Base-by-base conservation (phyloP, 1,284 basidiomycete genomes). In the Microbotryomycetes sp. region DNA sequence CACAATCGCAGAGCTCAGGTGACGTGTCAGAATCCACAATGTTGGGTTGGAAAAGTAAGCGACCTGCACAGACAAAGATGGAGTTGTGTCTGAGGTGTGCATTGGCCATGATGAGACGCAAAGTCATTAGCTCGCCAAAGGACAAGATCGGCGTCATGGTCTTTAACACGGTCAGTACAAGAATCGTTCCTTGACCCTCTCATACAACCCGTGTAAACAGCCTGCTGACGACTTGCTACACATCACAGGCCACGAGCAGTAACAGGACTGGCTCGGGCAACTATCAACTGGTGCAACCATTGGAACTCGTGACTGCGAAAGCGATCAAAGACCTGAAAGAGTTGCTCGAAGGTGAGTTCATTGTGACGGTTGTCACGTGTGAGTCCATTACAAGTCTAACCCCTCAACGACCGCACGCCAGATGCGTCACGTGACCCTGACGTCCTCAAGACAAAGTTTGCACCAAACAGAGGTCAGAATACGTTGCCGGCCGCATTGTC, bases 151-250 rank as follows among this genome's bases (percentile, higher is more conserved):
- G 93, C 2, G 86, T 97, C 47, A 73, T 97, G 70, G 77, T 97
- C 22, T 98, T 88, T 79, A 97, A 97, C 68, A 92, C 92, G 58
- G 91, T 94, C 73, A 80, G 85, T 72, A 26, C 5, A 6, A 45
- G 12, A 15, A 22, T 36, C 14, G 16, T 15, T n/a, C 46, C 56
- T n/a, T 26, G 14, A n/a, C 22, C 22, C 16, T 46, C 45, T 46
- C 45, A n/a, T n/a, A n/a, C n/a, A n/a, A n/a, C n/a, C n/a, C n/a
- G n/a, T n/a, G n/a, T n/a, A n/a, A n/a, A n/a, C n/a, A n/a, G n/a
- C n/a, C n/a, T 42, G 36, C 36, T 42, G 36, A 42, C 12, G 36
- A n/a, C n/a, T n/a, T n/a, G n/a, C n/a, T n/a, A n/a, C n/a, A n/a
- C 28, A 50, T 23, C 28, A 16, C 54, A 75, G 62, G 46, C 60